Base-by-base conservation (phyloP, 78 protist species). In the Dictyostelium brefeldianum region DNA sequence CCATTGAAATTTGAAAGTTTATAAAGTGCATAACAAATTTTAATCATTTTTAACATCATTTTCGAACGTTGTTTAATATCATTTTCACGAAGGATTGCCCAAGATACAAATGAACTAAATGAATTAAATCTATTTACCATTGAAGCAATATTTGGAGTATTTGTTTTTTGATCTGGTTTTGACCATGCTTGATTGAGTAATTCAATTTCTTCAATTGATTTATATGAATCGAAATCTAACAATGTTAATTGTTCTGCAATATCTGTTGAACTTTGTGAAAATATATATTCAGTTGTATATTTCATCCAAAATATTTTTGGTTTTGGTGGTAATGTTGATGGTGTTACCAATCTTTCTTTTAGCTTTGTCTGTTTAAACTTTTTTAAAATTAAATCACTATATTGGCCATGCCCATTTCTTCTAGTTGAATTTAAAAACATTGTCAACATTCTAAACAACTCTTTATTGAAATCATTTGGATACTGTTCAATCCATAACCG, bases 241-340 rank as follows among this genome's bases (percentile, higher is more conserved):
- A 83, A 22, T 0, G 91, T 83, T n/a, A 83, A 53, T 56, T 83
- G 91, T 36, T 83, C 70, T 0, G 91, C 91, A n/a, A 83, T n/a
- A 9, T 83, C 81, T 0, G 36, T 73, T 22, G 53, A 57, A 6
- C 57, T 41, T 50, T 70, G 56, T 14, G 82, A 48, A 43, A 83
- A 73, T 15, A 83, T 73, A 57, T 47, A 83, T 27, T 83, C 91
- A 2, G 82, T 56, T 36, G 73, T 56, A 56, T 83, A 83, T 43
- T 83, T 83, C 80, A 41, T 82, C 90, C 90, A 82, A 67, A 82
- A 83, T 36, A 83, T 73, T 67, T 83, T 70, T 27, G 70, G 57
- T 41, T 43, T 70, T 41, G 81, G 91, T 27, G 48, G 81, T 48
- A 50, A 17, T 14, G 10, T 27, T 50, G 27, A 3, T 11, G 48